A percentile compares a stretch with the other conserved stretches of the same genome.
phyloP scores from a whole-genome alignment of 2,329 filamentous ascomycete genomes.

The Pseudocercospora vitis region DNA sequence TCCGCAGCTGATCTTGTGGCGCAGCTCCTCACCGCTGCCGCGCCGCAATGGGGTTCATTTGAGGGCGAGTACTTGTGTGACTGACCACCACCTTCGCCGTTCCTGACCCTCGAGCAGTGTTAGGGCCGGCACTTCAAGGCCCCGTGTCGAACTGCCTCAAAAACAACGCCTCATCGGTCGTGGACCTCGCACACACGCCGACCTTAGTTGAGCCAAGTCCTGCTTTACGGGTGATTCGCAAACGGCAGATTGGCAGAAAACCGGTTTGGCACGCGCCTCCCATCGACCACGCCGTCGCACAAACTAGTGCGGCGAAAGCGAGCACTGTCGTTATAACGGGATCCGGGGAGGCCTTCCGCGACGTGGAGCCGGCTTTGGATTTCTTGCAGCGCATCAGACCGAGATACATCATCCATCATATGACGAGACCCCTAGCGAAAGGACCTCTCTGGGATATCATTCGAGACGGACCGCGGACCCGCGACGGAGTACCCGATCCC shows the following conservation, averaged over 20 bases:
- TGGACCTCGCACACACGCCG: conserved; percentile 28
- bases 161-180: conserved; percentile 35
- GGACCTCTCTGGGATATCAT: conserved; percentile 39
- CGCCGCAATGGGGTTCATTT: conserved; percentile 31
- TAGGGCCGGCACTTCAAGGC: conserved; percentile 31
- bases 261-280: conserved; percentile 35
- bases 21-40: conserved; percentile 37
- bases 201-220: conserved; percentile 13
- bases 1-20: conserved; percentile 37
- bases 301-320: conserved; percentile 21
- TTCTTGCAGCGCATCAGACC: conserved; percentile 35
- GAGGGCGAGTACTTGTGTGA: conserved; percentile 4
- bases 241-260: conserved; percentile 30
- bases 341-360: conserved; percentile 33
- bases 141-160: conserved; percentile 30
- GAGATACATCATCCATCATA: conserved; percentile 37
- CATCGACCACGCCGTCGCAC: conserved; percentile 29
- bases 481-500: conserved; percentile 34
- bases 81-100: neutral
- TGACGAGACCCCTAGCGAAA: conserved; percentile 36
- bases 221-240: conserved; percentile 27
- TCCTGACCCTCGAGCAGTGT: conserved; percentile 23
- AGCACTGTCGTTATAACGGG: conserved; percentile 37
- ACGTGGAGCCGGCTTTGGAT: conserved; percentile 38
- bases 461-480: conserved; percentile 35